Evolutionary conservation across 2,329 filamentous ascomycete species (phyloP), one percentile per base, ranked within the genome.

Genomic region (Davidsoniella eucalypti): DNA sequence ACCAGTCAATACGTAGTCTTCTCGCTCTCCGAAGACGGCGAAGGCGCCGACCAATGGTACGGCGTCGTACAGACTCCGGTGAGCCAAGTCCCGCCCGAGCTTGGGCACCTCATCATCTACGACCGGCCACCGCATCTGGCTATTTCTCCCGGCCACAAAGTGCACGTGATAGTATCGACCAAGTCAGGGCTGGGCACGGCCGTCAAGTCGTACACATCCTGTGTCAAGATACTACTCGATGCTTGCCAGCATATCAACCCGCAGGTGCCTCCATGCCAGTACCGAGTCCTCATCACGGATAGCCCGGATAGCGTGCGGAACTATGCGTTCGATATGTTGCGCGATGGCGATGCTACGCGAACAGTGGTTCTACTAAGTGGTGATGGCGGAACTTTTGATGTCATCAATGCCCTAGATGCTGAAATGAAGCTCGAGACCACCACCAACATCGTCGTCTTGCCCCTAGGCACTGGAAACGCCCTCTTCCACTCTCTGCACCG

Each of bases 331-430:
- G 69, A 69, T 1, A 55, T 64, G 4, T 56, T 45, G 7, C 16
- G 39, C 2, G n/a, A 33, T 1, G 12, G 61, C n/a, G 51, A 52
- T n/a, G 50, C 54, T 48, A 48, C 55, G 25, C 47, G 80, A 59
- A 79, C 80, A 0, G 70, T 95, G 23, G 65, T 95, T 26, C 72
- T 96, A 10, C 70, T 95, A 4, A 90, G 84, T 45, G 90, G 90
- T 5, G 90, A 96, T 62, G 90, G 90, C 12, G 90, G 87, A 5
- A 64, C 94, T 2, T 74, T 87, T 16, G 90, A 96, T 57, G 68
- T 92, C 1, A 69, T 94, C 53, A 93, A 95, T 60, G 75, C 74
- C 2, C 55, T 56, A 0, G 49, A 53, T 1, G 38, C 49, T 1
- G 50, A 39, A 8, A 39, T 37, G 9, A 9, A 14, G 8, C 29